Conservation (phyloP, 371 early-diverging fungal genomes). For the Gilbertella persicaria region DNA sequence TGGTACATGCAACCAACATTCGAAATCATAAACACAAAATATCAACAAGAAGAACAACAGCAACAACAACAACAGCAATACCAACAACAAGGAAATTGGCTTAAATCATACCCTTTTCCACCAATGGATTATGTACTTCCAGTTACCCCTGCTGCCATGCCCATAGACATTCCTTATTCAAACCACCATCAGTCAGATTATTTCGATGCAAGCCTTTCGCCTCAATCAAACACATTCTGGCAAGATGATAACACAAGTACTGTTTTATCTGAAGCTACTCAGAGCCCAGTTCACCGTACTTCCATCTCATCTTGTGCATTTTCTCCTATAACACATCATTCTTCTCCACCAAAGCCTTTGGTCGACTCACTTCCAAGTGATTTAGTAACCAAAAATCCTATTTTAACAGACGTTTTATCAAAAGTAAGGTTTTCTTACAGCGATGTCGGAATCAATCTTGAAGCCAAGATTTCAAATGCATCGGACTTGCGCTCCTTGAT, state of each 20-base stretch:
- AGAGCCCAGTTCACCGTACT: conserved; percentile 6
- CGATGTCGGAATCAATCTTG: conserved; percentile 34
- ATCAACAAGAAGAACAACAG: neutral
- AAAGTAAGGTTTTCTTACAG: conserved; percentile 34
- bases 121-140: conserved; percentile 20
- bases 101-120: conserved; percentile 10
- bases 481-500: conserved; percentile 34
- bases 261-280: neutral
- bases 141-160: conserved; percentile 17
- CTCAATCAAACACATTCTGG: conserved; percentile 12
- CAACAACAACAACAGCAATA: neutral
- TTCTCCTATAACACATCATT: neutral
- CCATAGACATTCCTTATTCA: conserved; percentile 27
- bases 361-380: neutral
- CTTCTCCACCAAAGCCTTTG: conserved; percentile 5
- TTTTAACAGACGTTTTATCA: conserved; percentile 22
- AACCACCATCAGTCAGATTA: conserved; percentile 3
- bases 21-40: neutral
- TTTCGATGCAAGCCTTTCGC: conserved; percentile 14
- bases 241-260: conserved; percentile 13
- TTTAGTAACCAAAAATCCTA: neutral
- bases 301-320: neutral
- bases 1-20: conserved; percentile 21
- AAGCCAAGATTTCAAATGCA: conserved; percentile 34
- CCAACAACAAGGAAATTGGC: neutral